Percentiles rank a stretch among this genome's conserved stretches.
These are phyloP conservation scores for Calonectria fujianensis DNA, from an alignment of 2,329 filamentous ascomycete species.

Conservation along the genomic window DNA sequence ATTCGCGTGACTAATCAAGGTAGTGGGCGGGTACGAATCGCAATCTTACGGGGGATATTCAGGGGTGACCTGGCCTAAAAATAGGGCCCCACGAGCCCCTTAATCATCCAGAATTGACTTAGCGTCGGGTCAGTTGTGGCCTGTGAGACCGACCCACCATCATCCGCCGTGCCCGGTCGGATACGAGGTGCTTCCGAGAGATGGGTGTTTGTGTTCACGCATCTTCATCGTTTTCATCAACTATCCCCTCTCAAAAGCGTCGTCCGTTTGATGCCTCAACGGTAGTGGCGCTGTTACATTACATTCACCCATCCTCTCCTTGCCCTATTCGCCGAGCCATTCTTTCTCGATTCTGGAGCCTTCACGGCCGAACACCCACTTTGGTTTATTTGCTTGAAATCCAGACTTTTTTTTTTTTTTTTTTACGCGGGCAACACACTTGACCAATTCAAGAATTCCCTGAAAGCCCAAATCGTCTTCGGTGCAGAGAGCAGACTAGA, in stretches of 20 bases:
- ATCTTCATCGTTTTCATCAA: not conserved
- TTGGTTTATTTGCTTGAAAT: not conserved
- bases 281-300: not conserved
- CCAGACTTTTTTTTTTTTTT: not conserved
- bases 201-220: not conserved
- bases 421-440: not conserved
- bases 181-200: slow-evolving; percentile 1
- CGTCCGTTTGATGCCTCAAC: not conserved
- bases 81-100: not conserved
- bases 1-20: not conserved
- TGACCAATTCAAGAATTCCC: not conserved
- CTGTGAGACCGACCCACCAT: not conserved
- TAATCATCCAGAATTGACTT: not conserved
- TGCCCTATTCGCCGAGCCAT: not conserved
- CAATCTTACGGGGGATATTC: not conserved
- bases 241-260: not conserved
- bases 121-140: not conserved
- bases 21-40: not conserved
- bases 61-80: not conserved
- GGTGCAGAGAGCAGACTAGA: not conserved
- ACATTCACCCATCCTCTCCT: not conserved
- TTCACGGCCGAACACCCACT: not conserved
- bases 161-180: not conserved
- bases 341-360: not conserved
- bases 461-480: not conserved